Percentiles rank a stretch among this genome's conserved stretches.
phyloP scores from a whole-genome alignment of 108 stramenopile genomes.

The Nannochloropsis salina region DNA sequence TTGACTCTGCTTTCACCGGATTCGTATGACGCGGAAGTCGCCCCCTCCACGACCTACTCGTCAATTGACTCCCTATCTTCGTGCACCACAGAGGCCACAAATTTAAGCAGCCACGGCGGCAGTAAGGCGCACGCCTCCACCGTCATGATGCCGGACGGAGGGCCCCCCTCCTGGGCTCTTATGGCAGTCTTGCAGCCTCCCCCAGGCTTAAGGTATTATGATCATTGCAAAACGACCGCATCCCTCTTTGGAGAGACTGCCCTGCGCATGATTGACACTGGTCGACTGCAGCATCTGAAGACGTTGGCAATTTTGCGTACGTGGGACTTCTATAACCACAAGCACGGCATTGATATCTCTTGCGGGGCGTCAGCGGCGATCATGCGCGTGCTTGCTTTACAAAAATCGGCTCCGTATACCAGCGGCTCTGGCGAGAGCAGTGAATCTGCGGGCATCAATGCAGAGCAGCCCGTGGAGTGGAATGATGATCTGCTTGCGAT shows the following conservation, averaged over 20 bases:
- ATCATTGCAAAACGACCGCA: neutral
- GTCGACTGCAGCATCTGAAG: slow-evolving; percentile 1
- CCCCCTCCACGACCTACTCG: no score
- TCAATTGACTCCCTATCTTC: no score
- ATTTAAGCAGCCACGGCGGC: no score
- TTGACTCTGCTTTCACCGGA: no score
- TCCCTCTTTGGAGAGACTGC: neutral
- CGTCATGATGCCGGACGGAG: neutral
- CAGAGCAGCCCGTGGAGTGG: neutral
- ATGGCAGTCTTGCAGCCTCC: neutral
- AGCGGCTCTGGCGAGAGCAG: neutral
- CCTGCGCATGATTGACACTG: neutral
- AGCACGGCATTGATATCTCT: neutral
- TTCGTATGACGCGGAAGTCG: no score
- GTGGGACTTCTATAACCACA: neutral
- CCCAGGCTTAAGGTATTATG: neutral
- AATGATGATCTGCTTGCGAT: neutral
- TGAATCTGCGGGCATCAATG: neutral
- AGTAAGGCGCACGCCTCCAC: neutral
- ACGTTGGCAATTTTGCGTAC: neutral
- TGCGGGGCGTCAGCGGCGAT: slow-evolving; percentile 8
- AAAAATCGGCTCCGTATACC: neutral
- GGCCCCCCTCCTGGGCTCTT: neutral
- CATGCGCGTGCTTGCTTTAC: neutral
- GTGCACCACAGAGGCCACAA: no score